Evolutionary conservation across 2,329 filamentous ascomycete species (phyloP), one percentile per base, ranked within the genome.

Genomic region (Neofusicoccum laricinum): DNA sequence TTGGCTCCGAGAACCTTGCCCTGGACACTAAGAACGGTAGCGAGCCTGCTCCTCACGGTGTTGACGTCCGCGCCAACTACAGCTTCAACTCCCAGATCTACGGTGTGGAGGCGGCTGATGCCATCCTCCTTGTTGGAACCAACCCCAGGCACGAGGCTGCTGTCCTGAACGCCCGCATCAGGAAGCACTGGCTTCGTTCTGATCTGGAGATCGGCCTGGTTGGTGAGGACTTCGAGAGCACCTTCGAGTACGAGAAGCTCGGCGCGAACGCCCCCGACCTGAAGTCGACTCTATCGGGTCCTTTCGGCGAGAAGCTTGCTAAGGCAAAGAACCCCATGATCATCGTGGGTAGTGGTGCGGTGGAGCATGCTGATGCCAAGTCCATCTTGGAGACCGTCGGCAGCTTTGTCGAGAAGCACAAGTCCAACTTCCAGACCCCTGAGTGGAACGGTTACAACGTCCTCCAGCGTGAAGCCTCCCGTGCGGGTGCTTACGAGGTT

Each of bases 361-460:
- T 91, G 36, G 95, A 99, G 78, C 93, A 97, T 78, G 79, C 86
- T 32, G 95, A 98, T 74, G 90, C 93, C 64, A 96, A 96, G 82
- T 89, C 92, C 65, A 93, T 96, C 77, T 98, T 94, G 77, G 94
- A 98, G 84, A 88, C 89, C 48, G 87, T 99, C 65, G 94, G 94
- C 70, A 78, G 85, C 67, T 99, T 98, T 74, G 90, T 97, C 43
- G 93, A 97, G 75, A 97, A 97, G 87, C 90, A 97, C 79, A 88
- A 92, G 68, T 83, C 86, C 71, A 96, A 89, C 82, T 97, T 99
- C 84, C 82, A 86, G 73, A 97, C 91, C 5, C 82, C 88, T 17
- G 93, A 97, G 78, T 98, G 96, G 93, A 95, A 97, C 77, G 95
- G 94, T 66, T 99, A 94, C 85, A 99, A 97, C 77, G 88, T 99